Evolutionary conservation across 139 green algal species (phyloP).

Genomic region (Micromonas pusilla): DNA sequence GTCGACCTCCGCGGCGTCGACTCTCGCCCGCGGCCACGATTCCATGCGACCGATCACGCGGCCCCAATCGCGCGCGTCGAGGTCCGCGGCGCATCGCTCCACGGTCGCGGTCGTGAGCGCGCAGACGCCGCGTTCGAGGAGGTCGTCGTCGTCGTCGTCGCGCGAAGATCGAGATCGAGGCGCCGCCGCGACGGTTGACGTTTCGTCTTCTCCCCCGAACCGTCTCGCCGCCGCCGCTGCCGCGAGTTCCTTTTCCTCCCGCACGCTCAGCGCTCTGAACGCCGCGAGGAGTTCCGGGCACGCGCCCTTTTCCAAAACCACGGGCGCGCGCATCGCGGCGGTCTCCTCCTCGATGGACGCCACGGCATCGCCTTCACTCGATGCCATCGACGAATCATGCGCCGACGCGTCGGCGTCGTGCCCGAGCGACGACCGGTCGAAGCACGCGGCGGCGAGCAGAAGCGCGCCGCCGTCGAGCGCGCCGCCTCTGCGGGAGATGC

Average conservation of each 20-base stretch:
- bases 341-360: no score
- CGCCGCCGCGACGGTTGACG: not conserved
- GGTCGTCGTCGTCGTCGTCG: not conserved
- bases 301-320: not conserved
- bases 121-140: not conserved
- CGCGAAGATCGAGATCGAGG: not conserved
- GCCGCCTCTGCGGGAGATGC: not conserved
- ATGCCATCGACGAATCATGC: no score
- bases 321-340: no score
- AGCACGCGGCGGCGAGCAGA: not conserved
- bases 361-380: no score
- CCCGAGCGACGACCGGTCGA: no score
- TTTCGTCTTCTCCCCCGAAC: not conserved
- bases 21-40: not conserved
- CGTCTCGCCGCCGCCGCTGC: not conserved
- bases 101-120: not conserved
- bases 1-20: not conserved
- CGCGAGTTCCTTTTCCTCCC: not conserved
- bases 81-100: not conserved
- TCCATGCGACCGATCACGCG: not conserved
- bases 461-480: not conserved
- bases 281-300: not conserved
- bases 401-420: no score
- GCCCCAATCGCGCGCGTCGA: constrained; percentile 4
- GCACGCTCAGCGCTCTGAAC: not conserved